phyloP scores from a whole-genome alignment of 331 rosid genomes.

The Spiraea crenata region DNA sequence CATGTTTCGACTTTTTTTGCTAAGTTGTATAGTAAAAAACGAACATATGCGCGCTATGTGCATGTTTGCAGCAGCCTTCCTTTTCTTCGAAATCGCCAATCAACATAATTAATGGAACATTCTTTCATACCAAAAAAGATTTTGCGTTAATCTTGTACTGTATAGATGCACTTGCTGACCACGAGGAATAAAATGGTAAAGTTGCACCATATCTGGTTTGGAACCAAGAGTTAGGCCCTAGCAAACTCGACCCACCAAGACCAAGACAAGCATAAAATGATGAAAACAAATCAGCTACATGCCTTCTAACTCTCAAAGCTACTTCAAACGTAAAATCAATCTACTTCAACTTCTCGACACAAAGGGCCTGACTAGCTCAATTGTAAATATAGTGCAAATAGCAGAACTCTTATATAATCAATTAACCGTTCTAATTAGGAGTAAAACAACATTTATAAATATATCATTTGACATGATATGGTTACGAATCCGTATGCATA shows the following conservation, averaged over 20 bases:
- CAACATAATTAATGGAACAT: slow-evolving; percentile 5
- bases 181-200: slow-evolving; percentile 6
- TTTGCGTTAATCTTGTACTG: not conserved
- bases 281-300: no score
- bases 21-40: no score
- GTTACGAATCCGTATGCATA: no score
- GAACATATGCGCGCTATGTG: not conserved
- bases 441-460: no score
- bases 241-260: not conserved
- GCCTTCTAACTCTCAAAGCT: no score
- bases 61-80: slow-evolving; percentile 14
- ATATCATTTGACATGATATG: no score
- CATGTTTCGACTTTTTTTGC: slow-evolving; percentile 10
- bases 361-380: no score
- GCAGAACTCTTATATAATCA: no score
- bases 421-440: no score
- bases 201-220: slow-evolving; percentile 1
- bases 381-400: no score
- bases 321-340: no score
- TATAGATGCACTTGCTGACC: not conserved
- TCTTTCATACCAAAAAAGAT: slow-evolving; percentile 3
- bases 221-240: slow-evolving; percentile 9
- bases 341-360: no score
- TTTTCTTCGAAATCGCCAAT: not conserved
- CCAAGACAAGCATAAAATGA: not conserved